Percentiles rank a stretch among this genome's conserved stretches.
Conservation (phyloP, 108 stramenopile genomes). For the Cylindrotheca fusiformis region DNA sequence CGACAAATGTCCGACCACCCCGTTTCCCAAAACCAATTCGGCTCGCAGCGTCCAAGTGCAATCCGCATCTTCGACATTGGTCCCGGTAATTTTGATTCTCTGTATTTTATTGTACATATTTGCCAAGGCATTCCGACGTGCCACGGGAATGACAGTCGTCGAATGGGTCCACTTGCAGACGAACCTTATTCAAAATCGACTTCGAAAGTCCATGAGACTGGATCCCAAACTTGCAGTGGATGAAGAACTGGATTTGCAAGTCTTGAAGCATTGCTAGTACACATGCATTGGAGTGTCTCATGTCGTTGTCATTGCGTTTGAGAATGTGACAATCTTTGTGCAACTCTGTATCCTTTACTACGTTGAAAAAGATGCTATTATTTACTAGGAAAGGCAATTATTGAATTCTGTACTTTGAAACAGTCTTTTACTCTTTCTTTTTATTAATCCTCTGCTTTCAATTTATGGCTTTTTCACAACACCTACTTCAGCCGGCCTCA, state of each 20-base stretch:
- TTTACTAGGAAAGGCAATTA: not conserved
- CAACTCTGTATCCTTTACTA: too few species aligned
- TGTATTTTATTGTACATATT: constrained; percentile 49
- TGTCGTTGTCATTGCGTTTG: too few species aligned
- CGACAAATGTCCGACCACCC: constrained; percentile 52
- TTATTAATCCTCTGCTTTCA: not conserved
- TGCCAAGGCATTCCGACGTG: constrained; percentile 35
- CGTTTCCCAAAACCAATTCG: constrained; percentile 75
- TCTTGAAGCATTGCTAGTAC: too few species aligned
- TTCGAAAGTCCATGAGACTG: constrained; percentile 11
- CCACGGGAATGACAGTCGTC: constrained; percentile 50
- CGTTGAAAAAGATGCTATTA: too few species aligned
- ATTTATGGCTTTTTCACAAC: constrained; percentile 68
- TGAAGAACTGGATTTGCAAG: too few species aligned
- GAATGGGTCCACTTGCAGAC: constrained; percentile 40
- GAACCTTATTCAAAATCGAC: not conserved
- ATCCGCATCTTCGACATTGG: constrained; percentile 45
- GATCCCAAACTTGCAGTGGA: too few species aligned
- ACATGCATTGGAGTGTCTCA: too few species aligned
- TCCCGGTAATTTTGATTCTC: constrained; percentile 42
- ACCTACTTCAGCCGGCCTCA: constrained; percentile 96
- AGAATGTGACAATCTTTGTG: too few species aligned
- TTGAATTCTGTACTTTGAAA: too few species aligned
- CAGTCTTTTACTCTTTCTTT: not conserved
- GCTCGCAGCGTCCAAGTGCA: constrained; percentile 63